Evolutionary conservation across 1,284 basidiomycete species (phyloP).

Genomic region (Cutaneotrichosporon mucoides): DNA sequence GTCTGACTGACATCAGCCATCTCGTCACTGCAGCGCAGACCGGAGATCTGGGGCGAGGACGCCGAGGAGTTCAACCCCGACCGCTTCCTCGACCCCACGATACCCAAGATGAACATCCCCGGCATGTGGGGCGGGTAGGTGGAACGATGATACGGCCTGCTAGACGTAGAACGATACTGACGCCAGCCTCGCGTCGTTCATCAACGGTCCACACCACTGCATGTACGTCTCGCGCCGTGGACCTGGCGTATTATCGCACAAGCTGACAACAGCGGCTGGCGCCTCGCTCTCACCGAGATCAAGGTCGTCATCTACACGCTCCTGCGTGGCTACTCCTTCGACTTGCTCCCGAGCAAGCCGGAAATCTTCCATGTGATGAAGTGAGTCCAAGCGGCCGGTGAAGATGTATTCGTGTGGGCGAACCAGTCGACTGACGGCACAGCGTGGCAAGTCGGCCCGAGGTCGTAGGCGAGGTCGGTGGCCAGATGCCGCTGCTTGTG

Average conservation of each 20-base stretch:
- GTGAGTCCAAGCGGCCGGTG: slow-evolving; percentile 14
- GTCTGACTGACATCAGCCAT: slow-evolving; percentile 19
- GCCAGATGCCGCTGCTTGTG: slow-evolving; percentile 17
- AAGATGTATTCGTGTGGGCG: no score
- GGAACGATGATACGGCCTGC: slow-evolving; percentile 15
- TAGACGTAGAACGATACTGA: slow-evolving; percentile 44
- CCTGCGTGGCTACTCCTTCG: slow-evolving; percentile 55
- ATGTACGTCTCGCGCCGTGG: slow-evolving; percentile 43
- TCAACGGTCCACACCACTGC: slow-evolving; percentile 59
- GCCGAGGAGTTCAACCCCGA: slow-evolving; percentile 57
- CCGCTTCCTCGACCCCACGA: slow-evolving; percentile 15
- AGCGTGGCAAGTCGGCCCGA: slow-evolving; percentile 10
- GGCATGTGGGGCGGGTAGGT: slow-evolving; percentile 51
- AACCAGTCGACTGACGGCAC: not conserved
- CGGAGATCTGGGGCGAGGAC: slow-evolving; percentile 64
- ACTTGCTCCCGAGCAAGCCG: slow-evolving; percentile 47
- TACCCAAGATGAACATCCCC: slow-evolving; percentile 47
- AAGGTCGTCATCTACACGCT: slow-evolving; percentile 58
- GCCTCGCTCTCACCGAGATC: slow-evolving; percentile 61
- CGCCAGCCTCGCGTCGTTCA: slow-evolving; percentile 52
- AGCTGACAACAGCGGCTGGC: slow-evolving; percentile 51
- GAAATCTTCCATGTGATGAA: slow-evolving; percentile 14
- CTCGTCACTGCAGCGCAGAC: slow-evolving; percentile 57
- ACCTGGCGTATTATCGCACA: not conserved
- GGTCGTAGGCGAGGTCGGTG: slow-evolving; percentile 13